phyloP scores from a whole-genome alignment of 2,329 filamentous ascomycete genomes.

The Neoarthrinium moseri region DNA sequence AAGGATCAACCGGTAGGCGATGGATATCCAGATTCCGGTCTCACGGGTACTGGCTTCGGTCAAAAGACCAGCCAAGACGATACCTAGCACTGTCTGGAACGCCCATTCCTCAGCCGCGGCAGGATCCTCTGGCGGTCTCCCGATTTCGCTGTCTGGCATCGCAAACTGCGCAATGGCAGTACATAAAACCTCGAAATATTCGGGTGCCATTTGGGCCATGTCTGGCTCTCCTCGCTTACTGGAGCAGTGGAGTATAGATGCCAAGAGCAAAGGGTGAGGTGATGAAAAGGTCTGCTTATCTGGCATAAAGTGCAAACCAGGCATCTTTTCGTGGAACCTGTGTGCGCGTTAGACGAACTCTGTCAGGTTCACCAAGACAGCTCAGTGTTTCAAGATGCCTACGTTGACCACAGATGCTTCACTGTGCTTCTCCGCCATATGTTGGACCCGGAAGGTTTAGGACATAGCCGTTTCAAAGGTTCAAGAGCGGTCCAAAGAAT shows the following conservation, averaged over 20 bases:
- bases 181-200: conserved; percentile 37
- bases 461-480: conserved; percentile 24
- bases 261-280: conserved; percentile 39
- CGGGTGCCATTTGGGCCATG: conserved; percentile 31
- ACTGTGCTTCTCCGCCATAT: conserved; percentile 32
- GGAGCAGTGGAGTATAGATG: conserved; percentile 42
- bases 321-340: conserved; percentile 43
- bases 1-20: conserved; percentile 38
- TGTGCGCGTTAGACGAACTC: neutral
- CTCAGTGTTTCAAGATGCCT: conserved; percentile 2
- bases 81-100: conserved; percentile 40
- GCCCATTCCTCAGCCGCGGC: conserved; percentile 39
- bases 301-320: conserved; percentile 42
- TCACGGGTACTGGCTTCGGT: conserved; percentile 39
- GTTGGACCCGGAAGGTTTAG: conserved; percentile 18
- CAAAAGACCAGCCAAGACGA: conserved; percentile 39
- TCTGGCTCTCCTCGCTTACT: conserved; percentile 31
- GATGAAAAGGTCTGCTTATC: conserved; percentile 39
- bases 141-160: conserved; percentile 31
- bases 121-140: conserved; percentile 16
- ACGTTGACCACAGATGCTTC: conserved; percentile 33
- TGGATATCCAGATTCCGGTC: conserved; percentile 42
- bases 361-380: neutral
- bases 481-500: conserved; percentile 28
- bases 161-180: conserved; percentile 38